Evolutionary conservation across 257 asterid genomes (phyloP), one percentile per base, ranked within the genome.

Genomic region (Solanum bukasovii): DNA sequence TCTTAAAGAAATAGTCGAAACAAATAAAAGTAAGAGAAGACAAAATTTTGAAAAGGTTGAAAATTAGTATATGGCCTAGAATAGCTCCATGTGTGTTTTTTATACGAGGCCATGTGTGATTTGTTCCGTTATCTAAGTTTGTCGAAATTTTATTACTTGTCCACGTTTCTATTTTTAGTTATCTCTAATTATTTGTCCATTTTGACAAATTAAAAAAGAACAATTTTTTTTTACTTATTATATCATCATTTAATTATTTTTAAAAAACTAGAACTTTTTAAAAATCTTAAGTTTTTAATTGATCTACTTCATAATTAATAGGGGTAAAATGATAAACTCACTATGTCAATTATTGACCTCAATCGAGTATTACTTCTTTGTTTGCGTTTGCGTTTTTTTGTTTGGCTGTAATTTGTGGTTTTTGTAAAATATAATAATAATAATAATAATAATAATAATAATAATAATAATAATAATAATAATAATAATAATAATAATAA

Each of bases 141-240:
- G 29, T 21, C 10, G 5, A 61, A 21, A 21, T 23, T 61, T 9
- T 21, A 61, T 49, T 49, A 49, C 7, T 49, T 49, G 21, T 49
- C 7, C 21, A 2, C 0, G 7, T 52, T 52, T 49, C 1, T 0
- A 2, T 52, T 49, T 52, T 52, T 52, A 52, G 23, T 52, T 52
- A 1, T 16, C 7, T 5, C 0, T 52, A 1, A 6, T 52, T 52
- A 52, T 52, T 52, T 52, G 0, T 52, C 0, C 0, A 52, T 16
- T 2, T 52, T 6, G 63, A 52, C 0, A 52, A 16, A 16, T 52
- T 0, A 16, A 16, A 0, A 6, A 52, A 52, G 0, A 6, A 52
- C 0, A 16, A 0, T 52, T 52, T 2, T 2, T 2, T 16, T 52
- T 52, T 52, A 52, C 23, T 18, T 52, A 16, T 16, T 52, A 16